phyloP scores from a whole-genome alignment of 164 flowering plant genomes.

The Vitis labrusca region DNA sequence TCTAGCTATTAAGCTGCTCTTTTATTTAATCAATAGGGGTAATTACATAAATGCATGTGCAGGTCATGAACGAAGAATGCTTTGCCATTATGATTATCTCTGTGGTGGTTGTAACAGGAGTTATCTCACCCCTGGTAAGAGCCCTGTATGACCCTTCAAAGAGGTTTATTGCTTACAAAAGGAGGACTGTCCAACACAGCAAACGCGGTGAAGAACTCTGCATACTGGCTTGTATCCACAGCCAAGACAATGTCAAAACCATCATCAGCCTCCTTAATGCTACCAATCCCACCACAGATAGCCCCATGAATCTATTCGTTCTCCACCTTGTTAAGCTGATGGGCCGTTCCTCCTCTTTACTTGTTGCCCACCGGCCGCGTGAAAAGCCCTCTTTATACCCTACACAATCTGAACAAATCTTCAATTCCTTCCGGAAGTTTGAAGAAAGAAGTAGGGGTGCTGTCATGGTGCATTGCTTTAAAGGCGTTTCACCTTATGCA shows the following conservation, averaged over 20 bases:
- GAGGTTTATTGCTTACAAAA: conserved; percentile 36
- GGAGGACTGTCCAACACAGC: conserved; percentile 40
- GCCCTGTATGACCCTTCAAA: conserved; percentile 48
- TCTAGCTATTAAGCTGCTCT: background rate
- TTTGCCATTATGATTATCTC: conserved; percentile 29
- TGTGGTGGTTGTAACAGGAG: conserved; percentile 36
- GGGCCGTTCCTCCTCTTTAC: conserved; percentile 40
- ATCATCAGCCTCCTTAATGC: conserved; percentile 34
- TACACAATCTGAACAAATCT: conserved; percentile 26
- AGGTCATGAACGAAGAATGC: conserved; percentile 35
- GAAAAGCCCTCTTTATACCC: conserved; percentile 3
- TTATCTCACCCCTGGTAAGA: conserved; percentile 36
- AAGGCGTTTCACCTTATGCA: conserved; percentile 37
- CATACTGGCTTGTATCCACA: conserved; percentile 42
- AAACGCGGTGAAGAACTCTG: conserved; percentile 32
- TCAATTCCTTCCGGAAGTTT: conserved; percentile 34
- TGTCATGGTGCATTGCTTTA: conserved; percentile 22
- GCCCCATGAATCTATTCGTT: conserved; percentile 34
- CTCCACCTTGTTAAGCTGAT: conserved; percentile 45
- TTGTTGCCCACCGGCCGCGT: conserved; percentile 30
- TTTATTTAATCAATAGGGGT: background rate
- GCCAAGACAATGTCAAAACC: conserved; percentile 31
- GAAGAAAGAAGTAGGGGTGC: conserved; percentile 12
- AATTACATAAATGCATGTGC: conserved; percentile 18
- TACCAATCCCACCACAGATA: conserved; percentile 37